Evolutionary conservation across 2,329 filamentous ascomycete species (phyloP).

Genomic region (Acrocalymma vagum): DNA sequence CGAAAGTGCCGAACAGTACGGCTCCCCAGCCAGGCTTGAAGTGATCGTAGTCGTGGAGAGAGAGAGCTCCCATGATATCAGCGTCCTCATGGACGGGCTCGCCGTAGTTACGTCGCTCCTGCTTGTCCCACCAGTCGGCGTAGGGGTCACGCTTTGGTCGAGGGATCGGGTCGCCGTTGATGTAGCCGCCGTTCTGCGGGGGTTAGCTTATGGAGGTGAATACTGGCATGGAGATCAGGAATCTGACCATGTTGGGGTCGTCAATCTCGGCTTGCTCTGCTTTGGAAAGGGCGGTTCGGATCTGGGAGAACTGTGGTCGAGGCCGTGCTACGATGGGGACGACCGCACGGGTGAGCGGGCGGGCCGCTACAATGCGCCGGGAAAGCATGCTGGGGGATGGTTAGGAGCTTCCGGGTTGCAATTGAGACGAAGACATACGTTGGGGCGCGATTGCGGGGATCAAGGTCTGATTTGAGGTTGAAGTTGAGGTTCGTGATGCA

Average conservation of each 20-base stretch:
- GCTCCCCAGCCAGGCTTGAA: constrained; percentile 75
- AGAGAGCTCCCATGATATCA: constrained; percentile 90
- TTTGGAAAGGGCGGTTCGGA: constrained; percentile 44
- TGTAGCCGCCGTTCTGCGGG: constrained; percentile 81
- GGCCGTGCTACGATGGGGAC: constrained; percentile 37
- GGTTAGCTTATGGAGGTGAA: constrained; percentile 18
- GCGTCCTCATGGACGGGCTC: constrained; percentile 97
- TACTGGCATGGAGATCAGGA: constrained; percentile 42
- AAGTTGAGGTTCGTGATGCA: constrained; percentile 41
- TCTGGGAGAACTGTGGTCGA: constrained; percentile 45
- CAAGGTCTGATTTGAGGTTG: too few species aligned
- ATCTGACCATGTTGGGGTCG: constrained; percentile 70
- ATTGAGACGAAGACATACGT: constrained; percentile 33
- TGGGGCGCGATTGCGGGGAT: constrained; percentile 33
- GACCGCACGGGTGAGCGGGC: constrained; percentile 49
- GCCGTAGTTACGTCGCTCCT: constrained; percentile 95
- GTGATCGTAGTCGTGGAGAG: constrained; percentile 89
- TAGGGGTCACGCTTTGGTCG: constrained; percentile 93
- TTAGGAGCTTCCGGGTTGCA: constrained; percentile 51
- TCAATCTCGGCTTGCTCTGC: constrained; percentile 56
- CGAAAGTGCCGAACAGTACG: constrained; percentile 61
- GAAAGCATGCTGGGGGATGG: constrained; percentile 49
- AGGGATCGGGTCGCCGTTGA: constrained; percentile 82
- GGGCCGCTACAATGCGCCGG: constrained; percentile 51
- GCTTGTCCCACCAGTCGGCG: constrained; percentile 95